Conservation (phyloP, 306 rosid species). For the Canavalia gladiata region DNA sequence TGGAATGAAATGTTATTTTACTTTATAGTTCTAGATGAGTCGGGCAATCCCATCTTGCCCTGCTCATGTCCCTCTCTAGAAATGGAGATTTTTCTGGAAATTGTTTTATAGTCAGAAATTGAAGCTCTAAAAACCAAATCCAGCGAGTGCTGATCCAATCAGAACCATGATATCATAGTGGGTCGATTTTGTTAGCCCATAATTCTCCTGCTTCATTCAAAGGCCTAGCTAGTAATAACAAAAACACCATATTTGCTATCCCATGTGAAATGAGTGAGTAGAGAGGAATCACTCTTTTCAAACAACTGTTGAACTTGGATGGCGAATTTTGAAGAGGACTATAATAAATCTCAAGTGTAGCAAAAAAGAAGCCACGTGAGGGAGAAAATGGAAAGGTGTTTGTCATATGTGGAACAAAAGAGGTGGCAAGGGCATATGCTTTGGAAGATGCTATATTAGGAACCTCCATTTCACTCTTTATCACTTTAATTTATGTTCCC, state of each 20-base stretch:
- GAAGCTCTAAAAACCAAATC: background rate
- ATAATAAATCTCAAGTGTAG: constrained; percentile 24
- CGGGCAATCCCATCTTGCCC: background rate
- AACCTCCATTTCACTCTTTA: constrained; percentile 61
- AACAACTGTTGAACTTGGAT: constrained; percentile 36
- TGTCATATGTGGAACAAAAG: constrained; percentile 59
- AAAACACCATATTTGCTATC: background rate
- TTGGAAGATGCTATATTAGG: constrained; percentile 78
- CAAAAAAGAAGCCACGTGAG: constrained; percentile 45
- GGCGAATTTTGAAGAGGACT: constrained; percentile 29
- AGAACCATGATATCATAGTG: constrained; percentile 29
- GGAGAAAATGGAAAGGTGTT: constrained; percentile 48
- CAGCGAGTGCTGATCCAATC: constrained; percentile 12
- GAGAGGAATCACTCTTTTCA: constrained; percentile 20
- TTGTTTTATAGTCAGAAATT: background rate
- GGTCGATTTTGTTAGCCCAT: constrained; percentile 35
- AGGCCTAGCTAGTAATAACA: background rate
- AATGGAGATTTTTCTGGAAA: background rate
- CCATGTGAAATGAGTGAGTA: constrained; percentile 38
- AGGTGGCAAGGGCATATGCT: constrained; percentile 80
- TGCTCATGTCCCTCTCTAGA: background rate
- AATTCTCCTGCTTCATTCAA: background rate
- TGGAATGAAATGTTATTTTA: background rate
- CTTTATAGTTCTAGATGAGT: background rate
- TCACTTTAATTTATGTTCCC: constrained; percentile 50